These are phyloP conservation scores for Echium plantagineum DNA, from an alignment of 257 asterid species.

Conservation along the genomic window DNA sequence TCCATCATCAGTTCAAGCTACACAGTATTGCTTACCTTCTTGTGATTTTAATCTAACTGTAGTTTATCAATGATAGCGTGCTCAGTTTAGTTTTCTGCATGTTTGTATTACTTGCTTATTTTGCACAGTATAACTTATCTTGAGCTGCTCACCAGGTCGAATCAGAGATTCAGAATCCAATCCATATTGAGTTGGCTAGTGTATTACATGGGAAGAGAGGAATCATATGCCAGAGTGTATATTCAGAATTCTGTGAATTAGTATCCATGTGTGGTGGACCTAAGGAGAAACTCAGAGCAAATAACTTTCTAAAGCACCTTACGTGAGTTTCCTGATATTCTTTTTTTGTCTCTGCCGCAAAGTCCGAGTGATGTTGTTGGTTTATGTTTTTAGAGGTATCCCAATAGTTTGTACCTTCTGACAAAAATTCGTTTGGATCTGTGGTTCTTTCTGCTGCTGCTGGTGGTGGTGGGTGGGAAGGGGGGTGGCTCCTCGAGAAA, in stretches of 20 bases:
- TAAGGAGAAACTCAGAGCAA: slow-evolving; percentile 67
- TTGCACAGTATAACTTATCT: slow-evolving; percentile 11
- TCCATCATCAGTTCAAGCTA: neutral
- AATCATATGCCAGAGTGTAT: slow-evolving; percentile 69
- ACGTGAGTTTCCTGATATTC: slow-evolving; percentile 35
- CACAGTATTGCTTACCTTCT: slow-evolving; percentile 5
- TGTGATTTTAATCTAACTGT: neutral
- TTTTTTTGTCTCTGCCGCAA: neutral
- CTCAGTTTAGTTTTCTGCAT: slow-evolving; percentile 4
- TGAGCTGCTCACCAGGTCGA: slow-evolving; percentile 35
- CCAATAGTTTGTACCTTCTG: too few relatives aligned
- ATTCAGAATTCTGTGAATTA: slow-evolving; percentile 67
- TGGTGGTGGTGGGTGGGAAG: too few relatives aligned
- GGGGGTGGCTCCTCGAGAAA: too few relatives aligned
- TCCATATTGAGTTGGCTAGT: slow-evolving; percentile 38
- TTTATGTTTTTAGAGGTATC: neutral
- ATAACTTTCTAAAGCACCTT: slow-evolving; percentile 51
- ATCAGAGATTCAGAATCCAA: slow-evolving; percentile 59
- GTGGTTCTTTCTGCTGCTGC: too few relatives aligned
- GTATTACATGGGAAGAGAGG: slow-evolving; percentile 50
- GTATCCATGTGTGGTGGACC: slow-evolving; percentile 86
- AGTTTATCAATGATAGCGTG: neutral
- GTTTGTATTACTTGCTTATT: slow-evolving; percentile 1
- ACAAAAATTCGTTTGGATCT: too few relatives aligned
- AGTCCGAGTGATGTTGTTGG: neutral